Percentiles rank a stretch among this genome's conserved stretches.
Conservation (phyloP, 331 rosid species). For the Prunus yedoensis region DNA sequence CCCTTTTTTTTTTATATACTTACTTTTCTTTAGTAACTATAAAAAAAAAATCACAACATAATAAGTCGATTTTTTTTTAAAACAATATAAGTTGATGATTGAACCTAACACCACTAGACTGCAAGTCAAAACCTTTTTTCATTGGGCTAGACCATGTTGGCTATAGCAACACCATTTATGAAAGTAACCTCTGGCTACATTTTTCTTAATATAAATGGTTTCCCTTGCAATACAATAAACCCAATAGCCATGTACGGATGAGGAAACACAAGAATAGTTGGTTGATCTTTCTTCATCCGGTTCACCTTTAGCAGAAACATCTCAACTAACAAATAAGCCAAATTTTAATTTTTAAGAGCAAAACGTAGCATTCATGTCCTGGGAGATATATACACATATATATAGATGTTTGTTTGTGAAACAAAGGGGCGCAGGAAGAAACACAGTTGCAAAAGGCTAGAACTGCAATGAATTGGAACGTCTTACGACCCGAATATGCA, state of each 20-base stretch:
- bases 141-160: no score
- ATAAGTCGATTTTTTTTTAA: no score
- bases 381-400: slow-evolving; percentile 1
- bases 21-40: no score
- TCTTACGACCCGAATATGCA: slow-evolving; percentile 44
- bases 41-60: no score
- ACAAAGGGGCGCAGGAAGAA: slow-evolving; percentile 1
- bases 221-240: neutral
- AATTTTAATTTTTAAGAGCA: slow-evolving; percentile 24
- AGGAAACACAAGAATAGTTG: slow-evolving; percentile 31
- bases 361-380: slow-evolving; percentile 14
- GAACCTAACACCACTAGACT: no score
- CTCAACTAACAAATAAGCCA: slow-evolving; percentile 47
- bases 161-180: no score
- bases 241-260: slow-evolving; percentile 16
- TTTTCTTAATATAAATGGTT: neutral
- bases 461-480: slow-evolving; percentile 36
- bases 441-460: neutral
- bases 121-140: no score
- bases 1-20: no score
- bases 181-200: neutral
- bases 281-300: slow-evolving; percentile 70
- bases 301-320: slow-evolving; percentile 42
- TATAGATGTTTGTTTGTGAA: neutral
- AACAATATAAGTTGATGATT: no score